Evolutionary conservation across 164 flowering plant genomes (phyloP).

Genomic region (Akebia trifoliata): DNA sequence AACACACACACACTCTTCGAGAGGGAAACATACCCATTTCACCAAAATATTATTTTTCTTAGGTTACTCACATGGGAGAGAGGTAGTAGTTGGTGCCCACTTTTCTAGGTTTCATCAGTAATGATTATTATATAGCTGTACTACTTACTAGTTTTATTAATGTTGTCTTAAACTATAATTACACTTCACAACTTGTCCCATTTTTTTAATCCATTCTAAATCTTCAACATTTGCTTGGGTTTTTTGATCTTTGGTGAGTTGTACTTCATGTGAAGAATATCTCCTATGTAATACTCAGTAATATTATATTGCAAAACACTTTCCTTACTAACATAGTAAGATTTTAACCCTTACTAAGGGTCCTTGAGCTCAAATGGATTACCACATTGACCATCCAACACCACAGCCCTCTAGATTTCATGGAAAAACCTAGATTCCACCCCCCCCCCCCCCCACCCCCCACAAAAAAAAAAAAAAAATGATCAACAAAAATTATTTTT

Average conservation of each 20-base stretch:
- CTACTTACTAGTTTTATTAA: constrained; percentile 1
- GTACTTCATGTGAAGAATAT: too few relatives aligned
- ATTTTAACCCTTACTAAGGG: too few relatives aligned
- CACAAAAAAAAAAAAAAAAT: too few relatives aligned
- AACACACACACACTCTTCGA: neutral
- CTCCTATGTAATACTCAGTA: neutral
- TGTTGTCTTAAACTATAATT: constrained; percentile 4
- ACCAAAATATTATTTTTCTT: neutral
- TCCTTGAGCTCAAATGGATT: too few relatives aligned
- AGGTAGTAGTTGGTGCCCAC: neutral
- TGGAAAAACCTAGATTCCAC: too few relatives aligned
- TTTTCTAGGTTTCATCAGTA: constrained; percentile 4
- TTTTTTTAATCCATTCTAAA: constrained; percentile 9
- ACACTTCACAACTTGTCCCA: constrained; percentile 5
- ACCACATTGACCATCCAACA: too few relatives aligned
- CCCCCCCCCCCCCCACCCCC: too few relatives aligned
- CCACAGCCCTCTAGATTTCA: too few relatives aligned
- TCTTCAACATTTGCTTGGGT: neutral
- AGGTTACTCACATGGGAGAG: constrained; percentile 9
- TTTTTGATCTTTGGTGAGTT: too few relatives aligned
- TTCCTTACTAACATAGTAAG: too few relatives aligned
- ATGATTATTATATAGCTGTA: constrained; percentile 11
- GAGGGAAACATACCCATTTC: constrained; percentile 12
- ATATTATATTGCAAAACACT: constrained; percentile 7
- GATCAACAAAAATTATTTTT: too few relatives aligned